A percentile compares a stretch with the other conserved stretches of the same genome.
These are phyloP conservation scores for Pittosporum tobira DNA, from an alignment of 129 eudicot genomes.

Conservation along the genomic window DNA sequence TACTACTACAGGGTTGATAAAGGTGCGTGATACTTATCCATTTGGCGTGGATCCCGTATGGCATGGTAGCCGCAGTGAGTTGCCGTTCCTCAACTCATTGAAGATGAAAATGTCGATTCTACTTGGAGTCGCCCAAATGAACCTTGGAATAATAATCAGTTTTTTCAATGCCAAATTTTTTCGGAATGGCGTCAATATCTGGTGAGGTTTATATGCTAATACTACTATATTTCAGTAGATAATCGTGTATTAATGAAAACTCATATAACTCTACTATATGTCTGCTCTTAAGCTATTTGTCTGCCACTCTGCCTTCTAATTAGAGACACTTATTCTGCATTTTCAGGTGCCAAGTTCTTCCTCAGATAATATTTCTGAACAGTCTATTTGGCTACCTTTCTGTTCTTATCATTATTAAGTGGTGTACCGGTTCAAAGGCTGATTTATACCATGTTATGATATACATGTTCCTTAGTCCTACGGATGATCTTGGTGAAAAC, in stretches of 20 bases:
- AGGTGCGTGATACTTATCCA: constrained; percentile 85
- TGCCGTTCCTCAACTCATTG: constrained; percentile 85
- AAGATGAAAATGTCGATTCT: constrained; percentile 99
- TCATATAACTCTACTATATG: background rate
- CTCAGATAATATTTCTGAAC: constrained; percentile 90
- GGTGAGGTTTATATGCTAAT: constrained; percentile 40
- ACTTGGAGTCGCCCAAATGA: constrained; percentile 97
- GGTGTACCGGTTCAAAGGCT: constrained; percentile 96
- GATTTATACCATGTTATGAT: constrained; percentile 96
- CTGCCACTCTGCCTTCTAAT: constrained; percentile 8
- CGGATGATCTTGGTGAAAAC: constrained; percentile 92
- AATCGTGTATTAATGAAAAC: background rate
- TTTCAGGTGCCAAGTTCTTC: constrained; percentile 87
- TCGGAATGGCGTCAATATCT: constrained; percentile 50
- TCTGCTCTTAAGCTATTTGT: background rate
- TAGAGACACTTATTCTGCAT: constrained; percentile 14
- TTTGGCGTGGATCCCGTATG: constrained; percentile 96
- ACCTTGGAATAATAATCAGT: constrained; percentile 88
- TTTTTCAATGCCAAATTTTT: constrained; percentile 80
- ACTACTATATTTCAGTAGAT: too few species aligned
- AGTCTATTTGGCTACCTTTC: constrained; percentile 96
- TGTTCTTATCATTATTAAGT: constrained; percentile 68
- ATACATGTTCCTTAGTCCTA: constrained; percentile 97
- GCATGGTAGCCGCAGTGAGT: constrained; percentile 94
- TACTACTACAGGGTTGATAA: constrained; percentile 78